These are phyloP conservation scores for Tetrahymena borealis DNA, from an alignment of 73 alveolate species.

Conservation along the genomic window DNA sequence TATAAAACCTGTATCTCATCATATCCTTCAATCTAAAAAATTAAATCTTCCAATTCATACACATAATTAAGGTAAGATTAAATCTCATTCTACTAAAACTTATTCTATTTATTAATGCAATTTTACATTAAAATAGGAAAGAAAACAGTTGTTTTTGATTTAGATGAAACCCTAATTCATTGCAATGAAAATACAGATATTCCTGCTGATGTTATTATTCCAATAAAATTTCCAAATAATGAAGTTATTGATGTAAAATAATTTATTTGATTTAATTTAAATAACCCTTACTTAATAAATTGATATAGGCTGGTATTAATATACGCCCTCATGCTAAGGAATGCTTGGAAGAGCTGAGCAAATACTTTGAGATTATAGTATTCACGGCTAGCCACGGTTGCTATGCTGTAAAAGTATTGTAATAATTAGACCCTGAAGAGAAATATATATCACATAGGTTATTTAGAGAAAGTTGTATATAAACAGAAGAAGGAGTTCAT, in stretches of 20 bases:
- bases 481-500: conserved; percentile 47
- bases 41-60: background rate
- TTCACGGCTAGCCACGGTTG: conserved; percentile 48
- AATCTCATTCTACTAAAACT: background rate
- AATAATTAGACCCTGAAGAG: conserved; percentile 44
- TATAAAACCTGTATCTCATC: background rate
- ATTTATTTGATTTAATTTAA: background rate
- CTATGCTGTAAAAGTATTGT: conserved; percentile 46
- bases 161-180: conserved; percentile 45
- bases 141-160: conserved; percentile 36
- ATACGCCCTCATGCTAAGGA: conserved; percentile 49
- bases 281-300: background rate
- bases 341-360: conserved; percentile 26
- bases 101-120: background rate
- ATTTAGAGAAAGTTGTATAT: conserved; percentile 47
- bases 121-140: background rate
- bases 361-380: conserved; percentile 34
- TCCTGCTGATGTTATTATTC: conserved; percentile 37
- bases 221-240: conserved; percentile 37
- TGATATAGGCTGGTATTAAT: conserved; percentile 41
- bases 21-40: background rate
- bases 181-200: conserved; percentile 22
- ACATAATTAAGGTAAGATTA: background rate
- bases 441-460: conserved; percentile 29
- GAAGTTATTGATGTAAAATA: conserved; percentile 31